These are phyloP conservation scores for Neofusicoccum umdonicola DNA, from an alignment of 2,329 filamentous ascomycete species.

Conservation along the genomic window DNA sequence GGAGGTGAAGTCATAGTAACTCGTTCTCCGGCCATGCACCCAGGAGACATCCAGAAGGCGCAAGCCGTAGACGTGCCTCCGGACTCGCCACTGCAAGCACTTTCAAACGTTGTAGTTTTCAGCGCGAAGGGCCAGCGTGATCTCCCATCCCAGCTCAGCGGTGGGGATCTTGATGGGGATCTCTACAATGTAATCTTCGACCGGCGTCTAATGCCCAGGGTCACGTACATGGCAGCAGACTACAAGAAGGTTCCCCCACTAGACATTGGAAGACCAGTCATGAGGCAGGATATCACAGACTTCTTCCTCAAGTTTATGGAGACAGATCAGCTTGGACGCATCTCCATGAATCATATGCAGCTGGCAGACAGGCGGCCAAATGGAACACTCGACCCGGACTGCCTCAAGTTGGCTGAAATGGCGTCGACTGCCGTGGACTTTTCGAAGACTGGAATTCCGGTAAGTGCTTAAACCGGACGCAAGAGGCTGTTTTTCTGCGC, in stretches of 20 bases:
- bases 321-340: constrained; percentile 43
- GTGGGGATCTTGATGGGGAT: constrained; percentile 83
- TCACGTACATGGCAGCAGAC: constrained; percentile 60
- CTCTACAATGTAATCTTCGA: constrained; percentile 80
- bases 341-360: constrained; percentile 42
- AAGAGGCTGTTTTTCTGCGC: constrained; percentile 3
- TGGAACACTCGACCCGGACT: constrained; percentile 34
- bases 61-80: constrained; percentile 58
- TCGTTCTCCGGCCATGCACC: constrained; percentile 76
- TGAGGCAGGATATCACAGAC: constrained; percentile 65
- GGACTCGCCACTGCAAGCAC: constrained; percentile 58
- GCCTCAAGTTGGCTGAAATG: constrained; percentile 39
- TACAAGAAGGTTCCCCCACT: constrained; percentile 61
- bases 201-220: constrained; percentile 44
- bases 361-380: constrained; percentile 36
- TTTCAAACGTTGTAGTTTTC: constrained; percentile 77
- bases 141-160: constrained; percentile 73
- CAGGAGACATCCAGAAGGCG: constrained; percentile 73
- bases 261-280: constrained; percentile 62
- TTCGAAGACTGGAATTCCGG: constrained; percentile 58
- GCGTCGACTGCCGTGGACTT: constrained; percentile 40
- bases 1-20: constrained; percentile 60
- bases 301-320: constrained; percentile 67
- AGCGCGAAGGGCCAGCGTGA: constrained; percentile 69
- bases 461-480: background rate